phyloP scores from a whole-genome alignment of 176 grass and related monocot species.

The Carex parvula region DNA sequence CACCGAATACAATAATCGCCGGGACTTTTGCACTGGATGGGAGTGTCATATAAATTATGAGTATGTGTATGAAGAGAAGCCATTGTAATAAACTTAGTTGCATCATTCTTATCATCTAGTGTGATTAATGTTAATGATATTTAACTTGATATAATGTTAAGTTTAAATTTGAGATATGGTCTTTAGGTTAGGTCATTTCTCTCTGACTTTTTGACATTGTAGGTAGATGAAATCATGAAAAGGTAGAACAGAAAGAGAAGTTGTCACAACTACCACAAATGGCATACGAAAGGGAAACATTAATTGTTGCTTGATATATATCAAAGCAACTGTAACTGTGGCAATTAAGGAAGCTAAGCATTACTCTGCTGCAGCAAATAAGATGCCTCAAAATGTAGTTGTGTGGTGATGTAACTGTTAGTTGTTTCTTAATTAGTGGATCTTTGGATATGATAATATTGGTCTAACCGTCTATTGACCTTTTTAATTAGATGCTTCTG shows the following conservation, averaged over 20 bases:
- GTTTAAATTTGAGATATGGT: slow-evolving; percentile 15
- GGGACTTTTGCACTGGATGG: slow-evolving; percentile 27
- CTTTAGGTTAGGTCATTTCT: slow-evolving; percentile 11
- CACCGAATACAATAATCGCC: slow-evolving; percentile 80
- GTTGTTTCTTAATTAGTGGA: not conserved
- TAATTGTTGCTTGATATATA: not conserved
- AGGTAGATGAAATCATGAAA: not conserved
- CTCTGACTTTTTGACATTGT: not conserved
- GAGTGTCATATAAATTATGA: not conserved
- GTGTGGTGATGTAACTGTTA: not conserved
- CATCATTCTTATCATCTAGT: slow-evolving; percentile 7
- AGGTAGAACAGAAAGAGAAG: slow-evolving; percentile 3
- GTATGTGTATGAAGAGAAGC: slow-evolving; percentile 1
- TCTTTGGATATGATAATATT: not conserved
- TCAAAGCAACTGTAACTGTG: slow-evolving; percentile 24
- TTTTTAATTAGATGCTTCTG: no score
- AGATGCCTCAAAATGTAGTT: slow-evolving; percentile 24
- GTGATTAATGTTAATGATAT: slow-evolving; percentile 14
- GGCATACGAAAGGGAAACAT: not conserved
- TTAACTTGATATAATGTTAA: not conserved
- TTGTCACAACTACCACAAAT: slow-evolving; percentile 25
- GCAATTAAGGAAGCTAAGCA: slow-evolving; percentile 13
- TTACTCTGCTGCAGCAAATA: not conserved
- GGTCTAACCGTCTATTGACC: not conserved
- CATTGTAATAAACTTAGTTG: not conserved